phyloP scores from a whole-genome alignment of 2,329 filamentous ascomycete genomes.

The Trichoderma asperellum region DNA sequence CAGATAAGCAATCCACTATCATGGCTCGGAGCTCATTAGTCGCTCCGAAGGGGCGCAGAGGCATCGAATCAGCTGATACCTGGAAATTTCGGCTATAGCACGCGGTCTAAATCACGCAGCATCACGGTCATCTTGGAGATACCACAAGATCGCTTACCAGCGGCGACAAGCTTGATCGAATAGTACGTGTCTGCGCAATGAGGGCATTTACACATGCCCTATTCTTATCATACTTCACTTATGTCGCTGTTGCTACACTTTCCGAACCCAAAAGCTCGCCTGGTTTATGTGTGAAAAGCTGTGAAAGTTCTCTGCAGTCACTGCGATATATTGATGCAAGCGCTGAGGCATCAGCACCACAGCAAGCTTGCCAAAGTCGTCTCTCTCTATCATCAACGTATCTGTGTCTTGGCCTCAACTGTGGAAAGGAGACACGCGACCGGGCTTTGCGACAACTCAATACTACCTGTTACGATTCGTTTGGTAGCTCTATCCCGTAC shows the following conservation, averaged over 20 bases:
- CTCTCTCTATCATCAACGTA: conserved; percentile 26
- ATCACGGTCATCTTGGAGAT: not conserved
- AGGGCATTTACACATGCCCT: not conserved
- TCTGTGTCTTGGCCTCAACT: conserved; percentile 21
- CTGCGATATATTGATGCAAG: not conserved
- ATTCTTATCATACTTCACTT: not conserved
- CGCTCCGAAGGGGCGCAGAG: not conserved
- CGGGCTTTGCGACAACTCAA: conserved; percentile 17
- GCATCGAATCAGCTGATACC: conserved; percentile 11
- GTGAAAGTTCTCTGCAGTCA: not conserved
- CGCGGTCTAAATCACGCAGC: conserved; percentile 11
- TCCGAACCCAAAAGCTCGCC: not conserved
- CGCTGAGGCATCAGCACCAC: not conserved
- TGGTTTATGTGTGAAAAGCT: not conserved
- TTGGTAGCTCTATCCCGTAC: not conserved
- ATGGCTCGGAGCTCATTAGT: conserved; percentile 12
- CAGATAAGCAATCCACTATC: conserved; percentile 20
- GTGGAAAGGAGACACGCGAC: conserved; percentile 9
- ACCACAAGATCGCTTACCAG: not conserved
- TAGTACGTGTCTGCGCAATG: not conserved
- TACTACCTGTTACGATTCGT: conserved; percentile 15
- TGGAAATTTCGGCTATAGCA: not conserved
- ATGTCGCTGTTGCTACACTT: not conserved
- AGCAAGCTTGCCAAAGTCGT: conserved; percentile 14
- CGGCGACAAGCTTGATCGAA: not conserved